Percentiles rank a stretch among this genome's conserved stretches.
Conservation (phyloP, 148 eudicot genomes). For the Camellia sinensis region DNA sequence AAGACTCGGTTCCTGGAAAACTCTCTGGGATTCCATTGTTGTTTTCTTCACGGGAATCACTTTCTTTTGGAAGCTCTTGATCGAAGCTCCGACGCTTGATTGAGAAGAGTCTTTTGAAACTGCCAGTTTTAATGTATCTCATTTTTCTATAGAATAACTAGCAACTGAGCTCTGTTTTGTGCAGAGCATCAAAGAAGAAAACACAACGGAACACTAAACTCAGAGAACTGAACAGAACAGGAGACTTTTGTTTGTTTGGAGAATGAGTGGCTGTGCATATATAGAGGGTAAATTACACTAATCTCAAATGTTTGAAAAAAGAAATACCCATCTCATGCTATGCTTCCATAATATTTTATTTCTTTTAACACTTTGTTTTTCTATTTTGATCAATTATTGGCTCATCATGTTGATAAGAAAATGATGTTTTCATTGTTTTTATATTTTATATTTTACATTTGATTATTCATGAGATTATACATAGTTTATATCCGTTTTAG, state of each 20-base stretch:
- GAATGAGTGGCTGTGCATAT: too few relatives aligned
- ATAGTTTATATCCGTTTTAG: too few relatives aligned
- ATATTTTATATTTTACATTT: too few relatives aligned
- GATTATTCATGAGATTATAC: too few relatives aligned
- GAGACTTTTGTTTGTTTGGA: not conserved
- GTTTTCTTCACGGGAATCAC: conserved; percentile 19
- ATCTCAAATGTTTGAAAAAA: too few relatives aligned
- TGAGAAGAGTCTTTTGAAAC: conserved; percentile 71
- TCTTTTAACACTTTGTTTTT: too few relatives aligned
- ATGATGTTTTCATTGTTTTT: too few relatives aligned
- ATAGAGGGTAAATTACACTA: too few relatives aligned
- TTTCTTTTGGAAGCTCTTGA: conserved; percentile 36
- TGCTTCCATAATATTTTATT: too few relatives aligned
- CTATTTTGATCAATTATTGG: too few relatives aligned
- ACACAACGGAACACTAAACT: not conserved
- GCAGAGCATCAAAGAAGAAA: not conserved
- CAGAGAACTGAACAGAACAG: not conserved
- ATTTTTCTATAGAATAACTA: conserved; percentile 19
- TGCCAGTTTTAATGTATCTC: conserved; percentile 69
- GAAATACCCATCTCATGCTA: too few relatives aligned
- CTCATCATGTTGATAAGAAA: too few relatives aligned
- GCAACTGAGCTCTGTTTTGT: not conserved
- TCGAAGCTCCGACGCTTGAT: conserved; percentile 45
- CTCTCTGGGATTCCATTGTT: not conserved
- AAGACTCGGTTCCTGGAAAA: conserved; percentile 14